Base-by-base conservation (phyloP, 805 yeast genomes). In the Peterozyma xylosa region DNA sequence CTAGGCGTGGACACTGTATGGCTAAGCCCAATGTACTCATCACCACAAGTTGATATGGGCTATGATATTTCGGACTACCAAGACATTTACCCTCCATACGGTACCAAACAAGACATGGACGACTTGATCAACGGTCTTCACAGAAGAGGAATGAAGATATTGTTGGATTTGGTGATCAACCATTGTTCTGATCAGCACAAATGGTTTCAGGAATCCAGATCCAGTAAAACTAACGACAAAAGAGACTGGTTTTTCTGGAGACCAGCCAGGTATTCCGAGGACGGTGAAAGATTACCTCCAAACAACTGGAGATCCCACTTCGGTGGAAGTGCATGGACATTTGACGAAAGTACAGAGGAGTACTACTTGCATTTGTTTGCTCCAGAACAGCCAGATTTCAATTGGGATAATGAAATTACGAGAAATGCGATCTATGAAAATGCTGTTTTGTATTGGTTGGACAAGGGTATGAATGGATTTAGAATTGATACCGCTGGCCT, bases 231-330 rank as follows among this genome's bases (percentile, higher is more conserved):
- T 41, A 74, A 71, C 56, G 71, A 80, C 6, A 76, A 78, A 61
- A 67, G 82, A 55, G 80, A 78, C 57, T 76, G 81, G 80, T 75
- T 74, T 59, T 64, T 74, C 48, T 78, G 83, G 83, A 72, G 66
- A 50, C 71, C 73, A 30, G 67, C 77, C 30, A 66, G 57, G 38
- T 68, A 64, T 53, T 76, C 71, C 47, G 62, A 56, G 15, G 54
- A 65, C n/a, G 80, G 81, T 21, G 66, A 65, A 42, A 67, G 78
- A 51, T 67, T 60, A 15, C 79, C 80, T 7, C 80, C 82, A 16
- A 77, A 70, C 59, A 78, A 77, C 60, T 77, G 82, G 82, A 52
- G 53, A 32, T 69, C 78, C 5, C 62, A 60, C 51, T 78, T 78
- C 54, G 67, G 73, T 9, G 80, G 78, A 5, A 63, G 74, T 37